Evolutionary conservation across 75 land plant genomes (phyloP).

Genomic region (Pinus tabuliformis): DNA sequence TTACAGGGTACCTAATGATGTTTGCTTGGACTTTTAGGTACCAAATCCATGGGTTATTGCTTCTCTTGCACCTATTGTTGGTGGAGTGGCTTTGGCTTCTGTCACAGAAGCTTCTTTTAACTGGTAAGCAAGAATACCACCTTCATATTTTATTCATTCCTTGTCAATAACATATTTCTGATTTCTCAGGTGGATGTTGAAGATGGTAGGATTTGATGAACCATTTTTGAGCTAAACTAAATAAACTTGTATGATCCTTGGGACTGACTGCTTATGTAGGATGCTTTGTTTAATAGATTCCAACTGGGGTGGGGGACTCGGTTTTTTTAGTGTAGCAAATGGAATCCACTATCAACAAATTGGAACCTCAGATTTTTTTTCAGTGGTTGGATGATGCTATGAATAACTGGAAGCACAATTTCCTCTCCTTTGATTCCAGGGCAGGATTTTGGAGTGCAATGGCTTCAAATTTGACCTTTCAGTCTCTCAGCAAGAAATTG

Average conservation of each 20-base stretch:
- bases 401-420: background rate
- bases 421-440: conserved; percentile 34
- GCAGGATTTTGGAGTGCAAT: conserved; percentile 97
- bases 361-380: background rate
- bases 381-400: background rate
- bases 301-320: background rate
- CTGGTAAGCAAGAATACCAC: conserved; percentile 46
- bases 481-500: conserved; percentile 96
- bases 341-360: background rate
- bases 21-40: conserved; percentile 28
- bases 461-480: conserved; percentile 94
- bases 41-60: conserved; percentile 71
- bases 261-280: background rate
- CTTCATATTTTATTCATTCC: background rate
- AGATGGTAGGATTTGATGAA: background rate
- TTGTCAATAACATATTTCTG: background rate
- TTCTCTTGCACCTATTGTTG: conserved; percentile 88
- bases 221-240: background rate
- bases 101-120: conserved; percentile 92
- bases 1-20: background rate
- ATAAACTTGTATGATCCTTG: background rate
- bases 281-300: background rate
- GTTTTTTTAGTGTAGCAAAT: background rate
- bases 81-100: conserved; percentile 95
- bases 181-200: background rate